Base-by-base conservation (phyloP, 306 rosid genomes). In the Aeschynomene evenia region DNA sequence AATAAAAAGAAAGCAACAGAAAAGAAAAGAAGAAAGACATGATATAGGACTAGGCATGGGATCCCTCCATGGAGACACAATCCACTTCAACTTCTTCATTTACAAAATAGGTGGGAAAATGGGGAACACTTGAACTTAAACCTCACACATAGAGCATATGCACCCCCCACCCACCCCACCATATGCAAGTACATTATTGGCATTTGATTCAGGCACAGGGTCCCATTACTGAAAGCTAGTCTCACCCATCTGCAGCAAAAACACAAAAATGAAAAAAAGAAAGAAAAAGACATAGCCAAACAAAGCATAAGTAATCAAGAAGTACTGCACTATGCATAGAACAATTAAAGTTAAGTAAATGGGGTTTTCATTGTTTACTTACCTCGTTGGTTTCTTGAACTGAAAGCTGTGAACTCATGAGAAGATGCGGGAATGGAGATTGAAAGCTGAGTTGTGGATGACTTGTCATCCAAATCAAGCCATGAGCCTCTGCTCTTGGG, bases 371-470 rank as follows among this genome's bases (percentile, higher is more conserved):
- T 39, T 9, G n/a, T n/a, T n/a, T 13, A 34, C 8, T 78, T 75
- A 78, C 89, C 90, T 68, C 70, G 62, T 63, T 67, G 87, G 70
- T 72, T 77, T 71, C 81, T 77, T 74, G 89, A 80, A 73, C 39
- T 80, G 85, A 86, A 86, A 79, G 84, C 54, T 50, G 92, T 79
- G 48, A 90, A 87, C 62, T 91, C 91, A 59, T 82, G 87, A 39
- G 88, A 72, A 77, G 96, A 60, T 14, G 84, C 80, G 42, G 98
- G 98, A 23, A 85, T 89, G 67, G 99, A 89, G 53, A 91, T 95
- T 19, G 97, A 95, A 61, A 91, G 97, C 58, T 73, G 89, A 48
- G 95, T 95, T 45, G 92, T 85, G 71, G 99, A 91, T 2, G 97
- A 84, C 76, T 89, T 87, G 24, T 85, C 95, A 23, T 85, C 92